Evolutionary conservation across 306 rosid species (phyloP).

Genomic region (Potentilla sterilis): DNA sequence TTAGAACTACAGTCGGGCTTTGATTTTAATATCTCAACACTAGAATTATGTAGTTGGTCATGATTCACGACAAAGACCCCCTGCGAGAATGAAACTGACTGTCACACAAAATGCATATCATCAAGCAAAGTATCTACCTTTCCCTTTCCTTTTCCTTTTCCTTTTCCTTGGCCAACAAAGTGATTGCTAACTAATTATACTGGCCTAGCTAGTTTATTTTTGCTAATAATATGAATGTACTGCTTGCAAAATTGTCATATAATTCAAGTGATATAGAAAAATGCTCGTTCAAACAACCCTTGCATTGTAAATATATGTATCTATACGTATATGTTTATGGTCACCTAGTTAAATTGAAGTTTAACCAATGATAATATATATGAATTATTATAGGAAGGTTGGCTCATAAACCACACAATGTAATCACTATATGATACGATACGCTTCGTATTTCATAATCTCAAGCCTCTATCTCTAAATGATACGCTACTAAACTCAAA

Average conservation of each 20-base stretch:
- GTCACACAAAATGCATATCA: background rate
- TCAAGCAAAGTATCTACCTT: slow-evolving; percentile 9
- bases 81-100: background rate
- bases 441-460: no score
- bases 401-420: no score
- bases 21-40: background rate
- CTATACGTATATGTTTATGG: no score
- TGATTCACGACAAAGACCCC: background rate
- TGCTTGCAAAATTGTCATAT: background rate
- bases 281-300: background rate
- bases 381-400: no score
- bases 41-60: background rate
- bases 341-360: background rate
- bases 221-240: background rate
- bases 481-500: no score
- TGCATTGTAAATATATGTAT: background rate
- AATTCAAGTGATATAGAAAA: no score
- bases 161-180: slow-evolving; percentile 3
- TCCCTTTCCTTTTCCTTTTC: background rate
- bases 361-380: no score
- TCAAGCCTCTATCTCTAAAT: no score
- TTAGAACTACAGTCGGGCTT: background rate
- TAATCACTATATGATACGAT: no score
- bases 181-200: background rate
- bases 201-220: background rate